Conservation (phyloP, 1,284 basidiomycete genomes). For the Pseudozyma sp. region DNA sequence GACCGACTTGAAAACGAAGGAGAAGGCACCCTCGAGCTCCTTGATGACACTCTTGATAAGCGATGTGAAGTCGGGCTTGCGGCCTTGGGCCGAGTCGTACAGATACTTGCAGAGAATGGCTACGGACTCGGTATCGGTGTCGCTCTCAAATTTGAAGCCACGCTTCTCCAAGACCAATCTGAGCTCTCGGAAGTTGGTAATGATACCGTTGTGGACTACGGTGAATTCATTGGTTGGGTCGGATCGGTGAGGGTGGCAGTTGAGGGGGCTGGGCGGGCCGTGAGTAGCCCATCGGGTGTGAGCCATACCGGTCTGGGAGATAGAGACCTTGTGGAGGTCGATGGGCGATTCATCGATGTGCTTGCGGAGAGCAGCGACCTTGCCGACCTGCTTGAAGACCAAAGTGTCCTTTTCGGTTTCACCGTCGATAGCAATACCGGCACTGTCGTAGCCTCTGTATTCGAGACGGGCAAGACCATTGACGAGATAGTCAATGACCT, state of each 20-base stretch:
- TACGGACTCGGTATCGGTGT: conserved; percentile 98
- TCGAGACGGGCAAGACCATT: conserved; percentile 94
- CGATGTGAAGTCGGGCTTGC: conserved; percentile 88
- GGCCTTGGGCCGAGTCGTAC: conserved; percentile 91
- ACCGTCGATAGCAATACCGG: conserved; percentile 90
- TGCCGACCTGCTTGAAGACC: conserved; percentile 99
- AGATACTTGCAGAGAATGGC: conserved; percentile 97
- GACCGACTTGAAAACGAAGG: conserved; percentile 98
- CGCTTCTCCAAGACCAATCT: conserved; percentile 93
- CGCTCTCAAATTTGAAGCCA: conserved; percentile 92
- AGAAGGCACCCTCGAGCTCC: conserved; percentile 98
- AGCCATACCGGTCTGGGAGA: conserved; percentile 94
- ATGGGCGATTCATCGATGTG: conserved; percentile 82
- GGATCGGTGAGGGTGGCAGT: conserved; percentile 96
- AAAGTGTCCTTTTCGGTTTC: conserved; percentile 81
- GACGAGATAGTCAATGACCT: conserved; percentile 90
- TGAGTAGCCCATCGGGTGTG: conserved; percentile 99
- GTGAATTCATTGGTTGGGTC: conserved; percentile 86
- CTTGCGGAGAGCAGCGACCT: conserved; percentile 93
- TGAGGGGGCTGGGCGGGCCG: conserved; percentile 81
- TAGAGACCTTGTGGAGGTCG: conserved; percentile 83
- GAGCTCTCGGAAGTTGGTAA: conserved; percentile 92
- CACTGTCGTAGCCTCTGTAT: conserved; percentile 98
- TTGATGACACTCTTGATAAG: conserved; percentile 96
- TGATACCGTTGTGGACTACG: conserved; percentile 98